Conservation (phyloP, 2,329 filamentous ascomycete genomes). For the Colletotrichum sp. region DNA sequence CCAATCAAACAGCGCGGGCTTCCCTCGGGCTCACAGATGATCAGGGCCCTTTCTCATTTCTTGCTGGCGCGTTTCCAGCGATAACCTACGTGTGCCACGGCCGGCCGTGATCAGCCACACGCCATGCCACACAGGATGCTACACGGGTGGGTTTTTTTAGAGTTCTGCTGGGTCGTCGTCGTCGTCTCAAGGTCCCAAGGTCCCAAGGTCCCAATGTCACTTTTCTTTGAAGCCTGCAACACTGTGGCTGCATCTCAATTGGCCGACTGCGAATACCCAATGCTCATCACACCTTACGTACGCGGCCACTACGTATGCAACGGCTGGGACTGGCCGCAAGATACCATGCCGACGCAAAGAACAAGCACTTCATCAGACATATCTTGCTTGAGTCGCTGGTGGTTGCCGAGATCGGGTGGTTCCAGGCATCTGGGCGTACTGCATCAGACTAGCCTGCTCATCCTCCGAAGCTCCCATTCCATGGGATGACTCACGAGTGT, state of each 20-base stretch:
- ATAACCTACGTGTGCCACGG: conserved; percentile 10
- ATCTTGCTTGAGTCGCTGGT: background rate
- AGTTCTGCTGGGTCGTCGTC: conserved; percentile 7
- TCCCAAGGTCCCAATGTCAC: background rate
- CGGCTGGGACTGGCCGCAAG: background rate
- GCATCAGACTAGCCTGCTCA: background rate
- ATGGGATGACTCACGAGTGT: conserved; percentile 12
- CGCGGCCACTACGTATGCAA: background rate
- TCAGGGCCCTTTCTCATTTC: conserved; percentile 13
- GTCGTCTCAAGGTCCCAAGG: background rate
- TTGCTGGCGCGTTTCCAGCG: conserved; percentile 1
- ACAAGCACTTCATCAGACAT: background rate
- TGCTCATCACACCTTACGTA: background rate
- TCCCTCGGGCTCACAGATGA: conserved; percentile 2
- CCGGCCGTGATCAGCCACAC: conserved; percentile 10
- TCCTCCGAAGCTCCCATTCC: background rate
- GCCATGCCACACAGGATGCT: conserved; percentile 11
- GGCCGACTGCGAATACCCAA: background rate
- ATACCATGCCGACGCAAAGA: background rate
- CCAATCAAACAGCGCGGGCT: conserved; percentile 1
- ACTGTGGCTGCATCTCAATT: background rate
- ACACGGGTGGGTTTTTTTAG: background rate
- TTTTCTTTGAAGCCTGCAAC: background rate
- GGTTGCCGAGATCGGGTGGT: background rate
- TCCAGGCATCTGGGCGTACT: background rate